Evolutionary conservation across 2,329 filamentous ascomycete species (phyloP), one percentile per base, ranked within the genome.

Genomic region (Helotiales sp.): DNA sequence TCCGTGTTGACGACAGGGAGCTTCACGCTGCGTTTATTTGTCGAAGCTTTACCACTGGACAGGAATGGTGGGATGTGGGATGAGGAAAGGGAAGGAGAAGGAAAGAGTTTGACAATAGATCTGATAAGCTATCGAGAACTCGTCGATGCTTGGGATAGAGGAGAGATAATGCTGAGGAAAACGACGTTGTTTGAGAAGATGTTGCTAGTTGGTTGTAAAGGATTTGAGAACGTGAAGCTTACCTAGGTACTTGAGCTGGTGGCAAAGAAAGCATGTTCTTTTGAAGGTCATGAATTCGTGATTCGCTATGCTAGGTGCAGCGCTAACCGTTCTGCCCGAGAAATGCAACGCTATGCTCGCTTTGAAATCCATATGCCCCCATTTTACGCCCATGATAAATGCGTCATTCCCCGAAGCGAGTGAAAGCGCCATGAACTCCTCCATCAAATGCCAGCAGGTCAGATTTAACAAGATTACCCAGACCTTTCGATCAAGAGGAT

Each of bases 181-280:
- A 24, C 44, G 22, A 48, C 19, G 6, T 38, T 49, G 53, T 49
- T 55, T 29, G 53, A 49, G 33, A 44, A 49, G 34, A 34, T 55
- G 44, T 44, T 55, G 29, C 17, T 55, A 15, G 44, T 30, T 30
- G 53, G 44, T 22, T 55, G 53, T 33, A 49, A 55, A 49, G 53
- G 53, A 2, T 15, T 49, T 17, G 44, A 48, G 13, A 22, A 30
- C 10, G 24, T 48, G 25, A 48, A 42, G 13, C 40, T 44, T 24
- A 27, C 40, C 12, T 42, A n/a, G n/a, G 40, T 25, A 44, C 6
- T 44, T 24, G 22, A 4, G 9, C n/a, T n/a, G n/a, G n/a, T n/a
- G n/a, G n/a, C n/a, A n/a, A n/a, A n/a, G n/a, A n/a, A n/a, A n/a
- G n/a, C n/a, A n/a, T n/a, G n/a, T n/a, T 22, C 17, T 40, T 19